Base-by-base conservation (phyloP, 768 basidiomycete species). In the Amanita rubescens region DNA sequence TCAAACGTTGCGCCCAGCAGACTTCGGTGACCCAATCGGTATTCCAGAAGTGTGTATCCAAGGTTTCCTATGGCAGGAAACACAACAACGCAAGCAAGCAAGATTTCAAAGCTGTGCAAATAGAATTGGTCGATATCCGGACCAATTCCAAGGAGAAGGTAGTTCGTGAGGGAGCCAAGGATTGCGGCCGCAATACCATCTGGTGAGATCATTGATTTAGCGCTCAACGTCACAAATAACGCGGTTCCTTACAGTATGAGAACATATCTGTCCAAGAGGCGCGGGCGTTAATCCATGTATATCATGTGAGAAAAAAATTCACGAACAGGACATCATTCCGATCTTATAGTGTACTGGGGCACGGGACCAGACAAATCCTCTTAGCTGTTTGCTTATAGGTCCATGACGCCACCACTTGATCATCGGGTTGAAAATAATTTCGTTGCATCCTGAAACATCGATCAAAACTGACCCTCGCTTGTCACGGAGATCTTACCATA, bases 401-500 rank as follows among this genome's bases (percentile, higher is more conserved):
- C 92, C 91, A 49, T 74, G 66, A 49, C 71, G 70, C 78, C 81
- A 85, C 91, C 90, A 94, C 32, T 78, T 68, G 49, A 83, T 74
- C 49, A 94, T 49, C 0, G 93, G 93, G 63, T 92, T 86, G 75
- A 94, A 92, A 58, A 93, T 79, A 53, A 94, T 80, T 69, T 87
- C 86, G 59, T 81, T 82, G 60, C 82, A 85, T 1, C 81, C 75
- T 75, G 59, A 35, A 55, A 35, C 69, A 33, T 30, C 41, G 11
- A 25, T 17, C 25, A 46, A 44, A 43, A 54, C 7, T 9, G 27
- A 46, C 3, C 17, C 44, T 17, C 44, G 11, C n/a, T 46, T 27
- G n/a, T 17, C 10, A 33, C 32, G 37, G 25, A 52, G 20, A 43
- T 63, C 67, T 46, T 45, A 75, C 76, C 78, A 68, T 77, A 80